A percentile compares a stretch with the other conserved stretches of the same genome.
Conservation (phyloP, 2,329 filamentous ascomycete genomes). For the Rutstroemia sp. region DNA sequence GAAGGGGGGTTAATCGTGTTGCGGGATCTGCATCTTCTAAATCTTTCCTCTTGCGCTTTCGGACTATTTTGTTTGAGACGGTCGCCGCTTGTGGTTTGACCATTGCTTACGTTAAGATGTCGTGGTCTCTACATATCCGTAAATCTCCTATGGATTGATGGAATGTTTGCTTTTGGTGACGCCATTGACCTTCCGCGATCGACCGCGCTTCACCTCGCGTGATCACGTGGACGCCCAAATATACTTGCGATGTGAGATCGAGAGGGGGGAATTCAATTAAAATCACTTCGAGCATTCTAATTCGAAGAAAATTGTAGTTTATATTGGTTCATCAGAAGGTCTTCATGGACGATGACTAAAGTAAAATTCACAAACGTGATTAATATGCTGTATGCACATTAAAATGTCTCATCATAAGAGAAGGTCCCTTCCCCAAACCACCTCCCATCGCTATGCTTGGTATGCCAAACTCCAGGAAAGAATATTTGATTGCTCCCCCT, state of each 20-base stretch:
- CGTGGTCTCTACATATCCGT: background rate
- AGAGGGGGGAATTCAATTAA: too few relatives aligned
- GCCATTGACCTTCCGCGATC: background rate
- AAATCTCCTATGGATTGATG: background rate
- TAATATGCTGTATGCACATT: background rate
- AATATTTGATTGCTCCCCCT: constrained; percentile 9
- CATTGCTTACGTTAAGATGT: constrained; percentile 12
- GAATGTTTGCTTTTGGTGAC: background rate
- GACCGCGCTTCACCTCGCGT: background rate
- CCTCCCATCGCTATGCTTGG: constrained; percentile 23
- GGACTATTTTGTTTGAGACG: constrained; percentile 34
- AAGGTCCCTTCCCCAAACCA: constrained; percentile 31
- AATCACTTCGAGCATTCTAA: background rate
- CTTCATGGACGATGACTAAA: background rate
- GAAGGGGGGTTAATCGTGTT: background rate
- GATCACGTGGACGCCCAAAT: background rate
- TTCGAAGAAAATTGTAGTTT: background rate
- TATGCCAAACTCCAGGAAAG: constrained; percentile 24
- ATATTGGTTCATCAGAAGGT: background rate
- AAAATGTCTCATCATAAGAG: constrained; percentile 4
- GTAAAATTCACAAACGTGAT: background rate
- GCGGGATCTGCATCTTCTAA: constrained; percentile 19
- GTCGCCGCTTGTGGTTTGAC: constrained; percentile 38
- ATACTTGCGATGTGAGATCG: too few relatives aligned
- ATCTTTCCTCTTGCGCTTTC: constrained; percentile 34